Evolutionary conservation across 768 basidiomycete genomes (phyloP).

Genomic region (Tulasnella sp.): DNA sequence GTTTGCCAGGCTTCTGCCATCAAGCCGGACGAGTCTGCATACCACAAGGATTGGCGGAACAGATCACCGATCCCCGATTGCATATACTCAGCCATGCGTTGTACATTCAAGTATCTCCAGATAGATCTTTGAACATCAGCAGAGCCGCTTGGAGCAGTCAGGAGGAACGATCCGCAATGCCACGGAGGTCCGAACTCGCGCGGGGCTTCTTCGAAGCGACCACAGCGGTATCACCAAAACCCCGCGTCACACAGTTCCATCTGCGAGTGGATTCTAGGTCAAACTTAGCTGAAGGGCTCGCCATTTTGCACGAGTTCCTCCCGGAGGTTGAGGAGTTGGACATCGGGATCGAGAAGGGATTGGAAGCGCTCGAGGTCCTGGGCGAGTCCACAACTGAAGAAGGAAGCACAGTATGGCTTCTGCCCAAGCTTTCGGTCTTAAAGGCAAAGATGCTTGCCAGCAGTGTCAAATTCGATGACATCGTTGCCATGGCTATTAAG

Average conservation of each 20-base stretch:
- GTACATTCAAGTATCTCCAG: not conserved
- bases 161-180: not conserved
- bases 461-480: not conserved
- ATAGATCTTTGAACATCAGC: not conserved
- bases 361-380: not conserved
- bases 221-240: not conserved
- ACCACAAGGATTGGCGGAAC: not conserved
- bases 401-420: not conserved
- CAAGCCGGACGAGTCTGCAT: not conserved
- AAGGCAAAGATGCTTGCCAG: not conserved
- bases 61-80: not conserved
- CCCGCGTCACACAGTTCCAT: not conserved
- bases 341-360: not conserved
- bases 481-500: not conserved
- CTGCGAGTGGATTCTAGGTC: not conserved
- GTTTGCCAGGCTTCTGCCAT: not conserved
- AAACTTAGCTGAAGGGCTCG: not conserved
- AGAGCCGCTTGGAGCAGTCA: not conserved
- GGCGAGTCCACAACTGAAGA: not conserved
- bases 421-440: not conserved
- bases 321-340: not conserved
- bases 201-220: not conserved
- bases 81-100: not conserved
- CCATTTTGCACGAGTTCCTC: not conserved
- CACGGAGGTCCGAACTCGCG: not conserved